Conservation (phyloP, 495 filamentous ascomycete species). For the Xylaria intraflava region DNA sequence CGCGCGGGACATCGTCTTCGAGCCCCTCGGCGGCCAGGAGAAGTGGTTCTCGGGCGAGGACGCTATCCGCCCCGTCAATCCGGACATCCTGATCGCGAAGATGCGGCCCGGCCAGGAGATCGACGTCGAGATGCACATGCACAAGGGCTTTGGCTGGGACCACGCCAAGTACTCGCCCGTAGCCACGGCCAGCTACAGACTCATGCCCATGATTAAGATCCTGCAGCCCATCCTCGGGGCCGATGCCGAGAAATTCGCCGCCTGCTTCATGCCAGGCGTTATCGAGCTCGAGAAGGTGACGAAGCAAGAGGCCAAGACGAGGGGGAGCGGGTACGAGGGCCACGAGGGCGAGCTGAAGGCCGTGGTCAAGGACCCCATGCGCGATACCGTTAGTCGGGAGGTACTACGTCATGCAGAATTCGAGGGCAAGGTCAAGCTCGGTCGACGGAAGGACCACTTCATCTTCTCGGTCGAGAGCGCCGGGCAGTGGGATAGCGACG, state of each 20-base stretch:
- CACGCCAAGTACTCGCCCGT: constrained; percentile 98
- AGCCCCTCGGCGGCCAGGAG: constrained; percentile 65
- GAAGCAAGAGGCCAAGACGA: constrained; percentile 51
- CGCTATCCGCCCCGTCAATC: constrained; percentile 68
- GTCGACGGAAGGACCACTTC: constrained; percentile 86
- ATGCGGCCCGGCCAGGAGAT: constrained; percentile 86
- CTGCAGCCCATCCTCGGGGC: constrained; percentile 70
- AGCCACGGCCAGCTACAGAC: constrained; percentile 84
- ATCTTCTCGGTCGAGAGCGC: constrained; percentile 94
- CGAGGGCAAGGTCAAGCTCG: constrained; percentile 88
- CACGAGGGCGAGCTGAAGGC: constrained; percentile 73
- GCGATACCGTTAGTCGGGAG: constrained; percentile 91
- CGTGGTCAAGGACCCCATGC: constrained; percentile 73
- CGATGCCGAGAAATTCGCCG: constrained; percentile 82
- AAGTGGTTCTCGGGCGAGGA: constrained; percentile 59
- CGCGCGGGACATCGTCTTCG: constrained; percentile 70
- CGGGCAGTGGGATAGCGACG: constrained; percentile 85
- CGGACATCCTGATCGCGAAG: constrained; percentile 92
- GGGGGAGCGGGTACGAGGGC: constrained; percentile 63
- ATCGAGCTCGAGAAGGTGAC: constrained; percentile 72
- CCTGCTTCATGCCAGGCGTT: constrained; percentile 87
- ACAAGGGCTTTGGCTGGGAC: constrained; percentile 90
- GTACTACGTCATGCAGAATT: constrained; percentile 89
- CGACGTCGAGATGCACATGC: constrained; percentile 73
- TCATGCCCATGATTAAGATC: constrained; percentile 83